phyloP scores from a whole-genome alignment of 192 early-diverging fungal genomes.

The Backusella tuberculispora region DNA sequence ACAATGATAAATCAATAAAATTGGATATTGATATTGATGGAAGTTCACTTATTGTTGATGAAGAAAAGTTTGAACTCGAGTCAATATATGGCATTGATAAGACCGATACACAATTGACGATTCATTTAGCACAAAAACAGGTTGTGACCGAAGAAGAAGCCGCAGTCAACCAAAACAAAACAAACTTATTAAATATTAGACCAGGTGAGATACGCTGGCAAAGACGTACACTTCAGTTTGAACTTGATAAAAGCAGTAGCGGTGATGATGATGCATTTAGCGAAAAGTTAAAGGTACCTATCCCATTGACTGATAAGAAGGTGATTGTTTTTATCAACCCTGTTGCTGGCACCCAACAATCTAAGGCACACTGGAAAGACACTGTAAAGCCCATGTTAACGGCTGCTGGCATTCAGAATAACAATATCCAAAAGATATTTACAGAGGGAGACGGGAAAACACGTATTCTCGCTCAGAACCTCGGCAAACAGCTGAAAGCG shows the following conservation, averaged over 20 bases:
- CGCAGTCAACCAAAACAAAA: not conserved
- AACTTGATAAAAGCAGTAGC: not conserved
- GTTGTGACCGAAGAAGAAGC: too few relatives aligned
- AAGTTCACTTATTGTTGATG: not conserved
- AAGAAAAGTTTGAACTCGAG: not conserved
- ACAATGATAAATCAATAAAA: not conserved
- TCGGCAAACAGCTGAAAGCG: constrained; percentile 33
- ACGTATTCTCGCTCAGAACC: constrained; percentile 35
- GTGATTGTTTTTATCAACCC: constrained; percentile 47
- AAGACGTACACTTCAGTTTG: not conserved
- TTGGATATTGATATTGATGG: not conserved
- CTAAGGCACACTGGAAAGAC: constrained; percentile 31
- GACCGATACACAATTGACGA: not conserved
- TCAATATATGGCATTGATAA: not conserved
- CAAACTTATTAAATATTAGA: not conserved
- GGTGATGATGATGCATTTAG: not conserved
- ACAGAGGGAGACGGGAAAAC: constrained; percentile 28
- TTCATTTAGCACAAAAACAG: not conserved
- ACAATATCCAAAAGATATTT: constrained; percentile 26
- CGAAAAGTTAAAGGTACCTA: not conserved
- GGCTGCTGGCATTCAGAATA: constrained; percentile 23
- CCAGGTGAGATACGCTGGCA: not conserved
- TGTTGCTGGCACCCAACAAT: constrained; percentile 38
- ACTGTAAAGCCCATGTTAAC: constrained; percentile 46
- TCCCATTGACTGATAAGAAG: constrained; percentile 1